Percentiles rank a stretch among this genome's conserved stretches.
Evolutionary conservation across 1,284 basidiomycete genomes (phyloP).

Genomic region (Wallemia hederae): DNA sequence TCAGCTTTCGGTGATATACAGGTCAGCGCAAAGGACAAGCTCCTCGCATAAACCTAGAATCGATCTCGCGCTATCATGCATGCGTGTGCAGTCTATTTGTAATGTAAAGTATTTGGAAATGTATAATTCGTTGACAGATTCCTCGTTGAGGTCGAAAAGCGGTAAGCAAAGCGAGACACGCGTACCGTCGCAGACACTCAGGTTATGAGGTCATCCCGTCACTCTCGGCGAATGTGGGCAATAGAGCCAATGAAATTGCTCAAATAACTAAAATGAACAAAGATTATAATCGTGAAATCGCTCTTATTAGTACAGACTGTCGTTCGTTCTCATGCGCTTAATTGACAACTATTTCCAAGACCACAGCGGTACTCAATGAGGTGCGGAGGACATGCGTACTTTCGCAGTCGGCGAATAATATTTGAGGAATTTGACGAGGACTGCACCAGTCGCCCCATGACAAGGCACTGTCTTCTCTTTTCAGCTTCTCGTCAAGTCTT

Average conservation of each 20-base stretch:
- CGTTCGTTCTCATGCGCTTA: background rate
- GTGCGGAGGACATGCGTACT: background rate
- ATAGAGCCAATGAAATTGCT: background rate
- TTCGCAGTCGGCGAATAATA: background rate
- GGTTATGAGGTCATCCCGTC: background rate
- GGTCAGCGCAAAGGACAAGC: conserved; percentile 45
- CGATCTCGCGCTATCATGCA: too few species aligned
- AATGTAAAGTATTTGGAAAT: background rate
- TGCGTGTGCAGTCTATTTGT: background rate
- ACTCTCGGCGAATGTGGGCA: background rate
- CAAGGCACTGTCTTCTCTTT: background rate
- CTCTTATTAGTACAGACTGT: background rate
- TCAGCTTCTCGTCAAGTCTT: too few species aligned
- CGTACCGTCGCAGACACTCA: background rate
- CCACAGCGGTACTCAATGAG: background rate
- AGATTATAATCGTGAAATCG: background rate
- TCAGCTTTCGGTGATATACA: conserved; percentile 59
- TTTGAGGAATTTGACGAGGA: background rate
- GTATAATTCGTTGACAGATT: background rate
- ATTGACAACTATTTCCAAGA: background rate
- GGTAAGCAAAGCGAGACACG: background rate
- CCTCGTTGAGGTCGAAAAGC: background rate
- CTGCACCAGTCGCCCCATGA: background rate
- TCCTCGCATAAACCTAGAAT: conserved; percentile 16
- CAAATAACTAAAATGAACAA: background rate